Conservation (phyloP, 352 stramenopile genomes). For the Globisporangium takayamanum region DNA sequence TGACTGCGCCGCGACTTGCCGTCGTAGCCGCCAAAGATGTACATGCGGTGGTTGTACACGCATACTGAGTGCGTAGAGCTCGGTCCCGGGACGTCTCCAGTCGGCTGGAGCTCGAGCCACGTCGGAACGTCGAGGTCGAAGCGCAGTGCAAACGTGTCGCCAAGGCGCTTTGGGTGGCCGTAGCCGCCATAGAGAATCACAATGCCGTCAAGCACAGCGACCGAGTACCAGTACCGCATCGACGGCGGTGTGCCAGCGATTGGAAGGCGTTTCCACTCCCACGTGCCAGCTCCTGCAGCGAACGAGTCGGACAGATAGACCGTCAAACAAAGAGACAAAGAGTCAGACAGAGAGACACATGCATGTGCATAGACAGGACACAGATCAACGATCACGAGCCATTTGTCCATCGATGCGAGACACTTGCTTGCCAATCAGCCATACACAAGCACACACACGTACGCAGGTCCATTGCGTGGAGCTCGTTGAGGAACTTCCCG, state of each 20-base stretch:
- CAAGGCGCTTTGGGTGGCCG: constrained; percentile 38
- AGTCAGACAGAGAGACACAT: background rate
- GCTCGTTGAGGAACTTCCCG: constrained; percentile 51
- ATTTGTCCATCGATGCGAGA: background rate
- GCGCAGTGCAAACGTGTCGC: constrained; percentile 48
- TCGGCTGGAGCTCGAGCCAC: constrained; percentile 38
- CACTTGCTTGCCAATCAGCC: background rate
- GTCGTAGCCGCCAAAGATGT: constrained; percentile 58
- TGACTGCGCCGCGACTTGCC: constrained; percentile 45
- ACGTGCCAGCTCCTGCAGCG: constrained; percentile 28
- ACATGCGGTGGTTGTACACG: constrained; percentile 41
- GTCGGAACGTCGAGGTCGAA: constrained; percentile 37
- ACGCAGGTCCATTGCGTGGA: constrained; percentile 46
- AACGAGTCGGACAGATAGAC: background rate
- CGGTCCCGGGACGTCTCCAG: constrained; percentile 34
- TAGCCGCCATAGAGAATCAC: constrained; percentile 52
- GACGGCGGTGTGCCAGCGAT: constrained; percentile 36
- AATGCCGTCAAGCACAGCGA: constrained; percentile 32
- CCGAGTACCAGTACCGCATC: constrained; percentile 62
- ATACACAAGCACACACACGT: constrained; percentile 14
- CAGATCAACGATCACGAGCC: background rate
- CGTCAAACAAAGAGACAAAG: background rate
- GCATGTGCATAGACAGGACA: too few species aligned
- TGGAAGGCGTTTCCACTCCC: constrained; percentile 44
- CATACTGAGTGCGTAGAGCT: constrained; percentile 52